Base-by-base conservation (phyloP, 805 yeast species). In the Metschnikowia cerradonensis region DNA sequence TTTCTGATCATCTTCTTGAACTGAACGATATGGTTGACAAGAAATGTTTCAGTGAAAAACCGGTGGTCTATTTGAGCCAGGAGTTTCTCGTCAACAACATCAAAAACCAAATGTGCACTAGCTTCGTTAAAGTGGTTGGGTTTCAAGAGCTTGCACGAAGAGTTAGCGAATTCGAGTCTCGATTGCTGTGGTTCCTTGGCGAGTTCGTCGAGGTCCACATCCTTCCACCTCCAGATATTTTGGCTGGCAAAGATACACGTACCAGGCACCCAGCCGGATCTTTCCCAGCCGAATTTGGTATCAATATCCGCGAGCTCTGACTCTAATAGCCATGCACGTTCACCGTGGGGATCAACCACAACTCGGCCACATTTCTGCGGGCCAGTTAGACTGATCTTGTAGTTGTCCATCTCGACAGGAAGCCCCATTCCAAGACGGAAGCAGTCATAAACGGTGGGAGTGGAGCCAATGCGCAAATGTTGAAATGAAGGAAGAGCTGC, bases 381-480 rank as follows among this genome's bases (percentile, higher is more conserved):
- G 0, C 98, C 98, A 41, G 88, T 75, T 2, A 85, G 66, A 0
- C 94, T 72, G 51, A 91, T 83, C 40, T 78, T 78, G 66, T 86
- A 92, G 13, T 73, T 74, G 42, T 86, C 96, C 4, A 91, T 84
- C 23, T 76, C 79, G 48, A 82, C 78, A 0, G 86, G 71, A 13
- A 81, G 66, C 1, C 98, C 98, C 80, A 83, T 81, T 1, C 96
- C 97, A 20, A 90, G 67, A 41, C 79, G 73, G 70, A 92, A 72
- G 2, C 86, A 70, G 67, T 92, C 87, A 55, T 83, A 81, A 0
- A 85, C 84, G 0, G 96, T 86, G 0, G 99, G 98, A 0, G 90
- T 82, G 0, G 92, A 83, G 2, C 91, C 92, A 2, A 90, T 75
- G 51, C 86, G 78, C 45, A 92, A 75, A 50, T 84, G 84, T 60